Evolutionary conservation across 2,329 filamentous ascomycete species (phyloP).

Genomic region (Helminthosporium solani): DNA sequence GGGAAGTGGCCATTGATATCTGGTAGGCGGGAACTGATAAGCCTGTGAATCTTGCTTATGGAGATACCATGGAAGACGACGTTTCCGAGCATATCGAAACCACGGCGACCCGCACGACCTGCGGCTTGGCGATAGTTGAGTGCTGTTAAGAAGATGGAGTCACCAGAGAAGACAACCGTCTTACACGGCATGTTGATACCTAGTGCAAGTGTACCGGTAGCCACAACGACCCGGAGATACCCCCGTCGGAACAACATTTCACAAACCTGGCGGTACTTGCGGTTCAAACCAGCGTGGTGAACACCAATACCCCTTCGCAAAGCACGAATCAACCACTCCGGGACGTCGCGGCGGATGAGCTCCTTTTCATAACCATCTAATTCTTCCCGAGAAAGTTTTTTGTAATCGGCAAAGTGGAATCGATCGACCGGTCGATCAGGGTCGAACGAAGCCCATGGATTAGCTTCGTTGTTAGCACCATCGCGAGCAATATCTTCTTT

Average conservation of each 20-base stretch:
- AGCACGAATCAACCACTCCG: constrained; percentile 58
- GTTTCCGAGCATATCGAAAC: constrained; percentile 78
- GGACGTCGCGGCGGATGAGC: constrained; percentile 54
- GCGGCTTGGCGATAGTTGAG: constrained; percentile 76
- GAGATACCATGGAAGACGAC: constrained; percentile 73
- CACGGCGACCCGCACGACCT: constrained; percentile 75
- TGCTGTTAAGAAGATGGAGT: constrained; percentile 70
- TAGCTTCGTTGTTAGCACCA: constrained; percentile 56
- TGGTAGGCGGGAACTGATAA: constrained; percentile 72
- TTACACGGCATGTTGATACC: constrained; percentile 76
- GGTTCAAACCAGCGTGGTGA: constrained; percentile 79
- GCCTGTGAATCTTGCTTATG: constrained; percentile 61
- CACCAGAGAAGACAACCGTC: constrained; percentile 74
- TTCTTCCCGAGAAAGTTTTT: constrained; percentile 59
- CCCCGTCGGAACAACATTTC: constrained; percentile 75
- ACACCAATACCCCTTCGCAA: constrained; percentile 70
- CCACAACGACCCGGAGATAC: constrained; percentile 69
- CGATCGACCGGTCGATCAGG: constrained; percentile 62
- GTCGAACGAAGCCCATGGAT: constrained; percentile 64
- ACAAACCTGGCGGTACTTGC: constrained; percentile 70
- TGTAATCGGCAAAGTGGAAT: constrained; percentile 67
- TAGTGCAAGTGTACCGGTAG: constrained; percentile 72
- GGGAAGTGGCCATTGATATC: constrained; percentile 77
- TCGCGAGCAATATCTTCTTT: constrained; percentile 61
- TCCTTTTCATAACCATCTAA: constrained; percentile 56